Base-by-base conservation (phyloP, 2,329 filamentous ascomycete genomes). In the Pseudogymnoascus sp. region DNA sequence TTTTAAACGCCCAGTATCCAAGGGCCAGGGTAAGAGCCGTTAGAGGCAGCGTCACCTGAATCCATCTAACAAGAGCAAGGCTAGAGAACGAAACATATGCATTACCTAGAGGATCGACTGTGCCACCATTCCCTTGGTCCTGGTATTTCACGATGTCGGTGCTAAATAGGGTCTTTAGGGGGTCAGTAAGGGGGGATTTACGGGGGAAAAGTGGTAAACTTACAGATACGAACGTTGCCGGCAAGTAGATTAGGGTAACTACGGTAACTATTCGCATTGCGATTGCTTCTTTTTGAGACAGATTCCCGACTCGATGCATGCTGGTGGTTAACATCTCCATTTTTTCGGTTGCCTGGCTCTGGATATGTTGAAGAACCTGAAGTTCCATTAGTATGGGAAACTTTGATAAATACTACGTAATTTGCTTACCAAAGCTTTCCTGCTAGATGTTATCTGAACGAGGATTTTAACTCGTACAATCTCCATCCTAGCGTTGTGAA, bases 81-180 rank as follows among this genome's bases (percentile, higher is more conserved):
- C 31, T 26, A 0, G 74, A 75, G 50, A 72, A 76, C 1, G 68
- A 66, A 1, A 68, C 70, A 24, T 67, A 35, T 11, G 14, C 14
- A 1, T 31, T 31, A 3, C 24, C 14, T 10, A 4, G 14, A 13
- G 19, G 24, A 21, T 14, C 21, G 50, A 6, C 16, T 4, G 31
- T 53, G 19, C 31, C 38, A 19, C 21, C 14, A 26, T 13, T 26
- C 21, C 63, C 40, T 14, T 56, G 26, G 38, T 71, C 66, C 62
- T 75, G 74, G 61, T 72, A 77, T 63, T 74, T 75, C 13, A 77
- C 63, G 8, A 77, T 68, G 53, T 76, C 75, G 0, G 75, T 77
- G 50, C 74, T 73, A 64, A 78, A 77, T 61, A 78, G 75, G 1
- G 76, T 77, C 71, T 76, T 37, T 1, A 38, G 24, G 31, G 37